A percentile compares a stretch with the other conserved stretches of the same genome.
These are phyloP conservation scores for Coemansia sp. DNA, from an alignment of 192 early-diverging fungal genomes.

Conservation along the genomic window DNA sequence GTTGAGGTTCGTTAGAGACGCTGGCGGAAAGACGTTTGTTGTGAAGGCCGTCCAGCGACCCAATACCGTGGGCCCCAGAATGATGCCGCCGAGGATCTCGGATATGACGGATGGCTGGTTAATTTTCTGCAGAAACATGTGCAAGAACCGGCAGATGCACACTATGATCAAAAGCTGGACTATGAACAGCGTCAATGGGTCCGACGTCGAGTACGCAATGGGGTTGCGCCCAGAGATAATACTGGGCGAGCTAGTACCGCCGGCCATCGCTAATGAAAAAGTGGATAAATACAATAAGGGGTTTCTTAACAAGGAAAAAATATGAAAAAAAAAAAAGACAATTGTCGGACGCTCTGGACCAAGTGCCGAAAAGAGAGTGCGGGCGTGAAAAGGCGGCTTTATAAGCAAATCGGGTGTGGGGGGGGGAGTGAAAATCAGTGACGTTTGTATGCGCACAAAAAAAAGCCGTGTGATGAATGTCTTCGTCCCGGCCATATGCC, in stretches of 20 bases:
- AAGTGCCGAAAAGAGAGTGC: not conserved
- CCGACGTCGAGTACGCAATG: constrained; percentile 44
- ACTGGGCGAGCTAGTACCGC: constrained; percentile 21
- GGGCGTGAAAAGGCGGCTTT: not conserved
- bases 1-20: constrained; percentile 68
- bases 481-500: no score
- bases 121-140: constrained; percentile 58
- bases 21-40: constrained; percentile 67
- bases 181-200: constrained; percentile 74
- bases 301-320: not conserved
- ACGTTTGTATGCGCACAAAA: not conserved
- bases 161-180: constrained; percentile 72
- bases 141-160: constrained; percentile 65
- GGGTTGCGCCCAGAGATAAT: constrained; percentile 70
- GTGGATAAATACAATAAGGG: not conserved
- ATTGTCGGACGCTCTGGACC: not conserved
- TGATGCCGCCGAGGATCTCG: constrained; percentile 86
- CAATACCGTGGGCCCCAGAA: constrained; percentile 84
- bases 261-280: constrained; percentile 27
- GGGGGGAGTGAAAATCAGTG: not conserved
- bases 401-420: not conserved
- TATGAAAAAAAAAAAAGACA: not conserved
- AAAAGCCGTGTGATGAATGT: not conserved
- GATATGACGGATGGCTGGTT: constrained; percentile 87
- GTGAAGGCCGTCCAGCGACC: constrained; percentile 69